Evolutionary conservation across 768 basidiomycete species (phyloP).

Genomic region (Mycena chlorophos): DNA sequence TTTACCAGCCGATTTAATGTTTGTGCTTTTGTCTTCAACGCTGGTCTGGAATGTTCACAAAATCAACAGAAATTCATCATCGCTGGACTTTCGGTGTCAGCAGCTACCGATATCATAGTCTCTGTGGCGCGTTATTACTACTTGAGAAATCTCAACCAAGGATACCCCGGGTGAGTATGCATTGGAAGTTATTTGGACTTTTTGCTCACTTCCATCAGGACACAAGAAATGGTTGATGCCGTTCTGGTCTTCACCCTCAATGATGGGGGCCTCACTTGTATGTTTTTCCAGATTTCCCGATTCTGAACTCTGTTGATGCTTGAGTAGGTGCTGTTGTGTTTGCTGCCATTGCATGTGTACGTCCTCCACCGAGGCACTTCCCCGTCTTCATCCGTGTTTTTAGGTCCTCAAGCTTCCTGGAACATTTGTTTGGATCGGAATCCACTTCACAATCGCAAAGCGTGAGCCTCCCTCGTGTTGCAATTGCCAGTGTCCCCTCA

Average conservation of each 20-base stretch:
- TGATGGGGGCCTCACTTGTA: background rate
- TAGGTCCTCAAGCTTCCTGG: background rate
- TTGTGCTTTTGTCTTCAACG: background rate
- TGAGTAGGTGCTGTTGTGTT: background rate
- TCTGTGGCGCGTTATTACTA: background rate
- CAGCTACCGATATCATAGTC: background rate
- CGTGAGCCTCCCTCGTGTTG: background rate
- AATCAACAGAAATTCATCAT: background rate
- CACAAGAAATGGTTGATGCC: constrained; percentile 1
- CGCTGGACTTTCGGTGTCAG: background rate
- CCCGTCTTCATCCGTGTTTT: background rate
- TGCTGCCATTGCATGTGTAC: background rate
- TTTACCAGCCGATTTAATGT: background rate
- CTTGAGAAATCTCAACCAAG: background rate
- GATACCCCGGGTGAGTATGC: background rate
- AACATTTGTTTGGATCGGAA: background rate
- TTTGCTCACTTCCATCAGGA: background rate
- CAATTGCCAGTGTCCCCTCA: background rate
- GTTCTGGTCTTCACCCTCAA: background rate
- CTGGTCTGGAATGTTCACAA: background rate
- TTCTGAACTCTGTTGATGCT: background rate
- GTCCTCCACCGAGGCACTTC: background rate
- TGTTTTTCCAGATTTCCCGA: background rate
- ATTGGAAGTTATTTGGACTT: background rate
- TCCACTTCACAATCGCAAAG: background rate